Conservation (phyloP, 140 eudicot species). For the Stevia rebaudiana region DNA sequence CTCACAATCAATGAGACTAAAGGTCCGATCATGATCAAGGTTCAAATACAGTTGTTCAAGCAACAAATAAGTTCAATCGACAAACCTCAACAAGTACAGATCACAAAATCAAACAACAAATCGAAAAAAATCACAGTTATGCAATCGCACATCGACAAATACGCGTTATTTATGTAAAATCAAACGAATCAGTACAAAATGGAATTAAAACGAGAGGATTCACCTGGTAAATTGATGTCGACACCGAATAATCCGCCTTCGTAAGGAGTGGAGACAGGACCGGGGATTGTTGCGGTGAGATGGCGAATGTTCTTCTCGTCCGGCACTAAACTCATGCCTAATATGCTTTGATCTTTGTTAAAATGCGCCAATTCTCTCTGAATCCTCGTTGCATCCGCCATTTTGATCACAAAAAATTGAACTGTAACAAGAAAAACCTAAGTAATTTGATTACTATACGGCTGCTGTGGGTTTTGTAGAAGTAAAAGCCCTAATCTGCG, state of each 20-base stretch:
- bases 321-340: constrained; percentile 24
- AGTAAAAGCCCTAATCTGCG: constrained; percentile 7
- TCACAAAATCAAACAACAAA: constrained; percentile 3
- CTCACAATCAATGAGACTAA: constrained; percentile 1
- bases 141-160: neutral
- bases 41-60: neutral
- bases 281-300: constrained; percentile 38
- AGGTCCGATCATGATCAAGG: constrained; percentile 10
- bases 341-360: constrained; percentile 17
- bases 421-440: neutral
- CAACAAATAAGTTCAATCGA: neutral
- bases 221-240: constrained; percentile 28
- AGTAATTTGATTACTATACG: neutral
- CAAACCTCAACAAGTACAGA: neutral
- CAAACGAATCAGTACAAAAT: neutral
- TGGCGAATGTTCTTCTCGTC: constrained; percentile 21
- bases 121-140: neutral
- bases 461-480: constrained; percentile 8
- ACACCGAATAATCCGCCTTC: constrained; percentile 31
- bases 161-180: neutral
- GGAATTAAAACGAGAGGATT: neutral
- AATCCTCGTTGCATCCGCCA: constrained; percentile 17
- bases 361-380: constrained; percentile 23
- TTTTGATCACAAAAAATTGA: neutral
- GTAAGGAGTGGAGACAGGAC: constrained; percentile 34